Conservation (phyloP, 2,329 filamentous ascomycete species). For the Monosporascus sp. region DNA sequence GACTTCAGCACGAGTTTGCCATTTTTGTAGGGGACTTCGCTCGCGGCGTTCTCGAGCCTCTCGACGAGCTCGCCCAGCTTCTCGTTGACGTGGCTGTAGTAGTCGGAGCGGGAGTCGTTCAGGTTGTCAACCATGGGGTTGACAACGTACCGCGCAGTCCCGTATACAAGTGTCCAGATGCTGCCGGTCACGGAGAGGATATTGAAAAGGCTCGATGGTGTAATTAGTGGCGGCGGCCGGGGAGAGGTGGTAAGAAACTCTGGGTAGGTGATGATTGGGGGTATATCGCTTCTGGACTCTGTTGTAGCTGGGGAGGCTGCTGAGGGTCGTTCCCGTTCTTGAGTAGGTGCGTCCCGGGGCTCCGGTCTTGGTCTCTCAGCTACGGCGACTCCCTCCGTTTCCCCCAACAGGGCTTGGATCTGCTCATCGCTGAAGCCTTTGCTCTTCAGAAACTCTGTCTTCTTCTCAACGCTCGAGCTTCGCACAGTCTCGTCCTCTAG, state of each 20-base stretch:
- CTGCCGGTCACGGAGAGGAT: conserved; percentile 54
- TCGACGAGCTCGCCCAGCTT: conserved; percentile 43
- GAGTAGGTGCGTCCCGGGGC: conserved; percentile 1
- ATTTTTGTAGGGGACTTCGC: conserved; percentile 49
- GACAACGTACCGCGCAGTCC: conserved; percentile 64
- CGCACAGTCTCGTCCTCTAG: conserved; percentile 70
- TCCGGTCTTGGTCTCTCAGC: conserved; percentile 2
- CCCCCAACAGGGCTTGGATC: conserved; percentile 60
- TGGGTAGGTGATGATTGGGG: conserved; percentile 65
- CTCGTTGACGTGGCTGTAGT: conserved; percentile 42
- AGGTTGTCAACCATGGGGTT: conserved; percentile 54
- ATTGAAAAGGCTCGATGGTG: conserved; percentile 52
- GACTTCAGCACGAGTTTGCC: conserved; percentile 17
- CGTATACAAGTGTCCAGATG: conserved; percentile 62
- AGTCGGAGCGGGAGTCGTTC: conserved; percentile 47
- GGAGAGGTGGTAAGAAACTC: conserved; percentile 59
- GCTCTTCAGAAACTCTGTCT: conserved; percentile 68
- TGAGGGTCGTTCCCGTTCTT: background rate
- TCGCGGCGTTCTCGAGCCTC: conserved; percentile 54
- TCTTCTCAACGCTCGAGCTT: conserved; percentile 64
- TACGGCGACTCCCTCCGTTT: conserved; percentile 9
- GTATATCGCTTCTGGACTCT: conserved; percentile 35
- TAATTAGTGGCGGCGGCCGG: conserved; percentile 57
- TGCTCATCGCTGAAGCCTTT: conserved; percentile 68
- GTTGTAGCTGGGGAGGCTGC: conserved; percentile 8